These are phyloP conservation scores for Anisodus tanguticus DNA, from an alignment of 257 asterid species.

Conservation along the genomic window DNA sequence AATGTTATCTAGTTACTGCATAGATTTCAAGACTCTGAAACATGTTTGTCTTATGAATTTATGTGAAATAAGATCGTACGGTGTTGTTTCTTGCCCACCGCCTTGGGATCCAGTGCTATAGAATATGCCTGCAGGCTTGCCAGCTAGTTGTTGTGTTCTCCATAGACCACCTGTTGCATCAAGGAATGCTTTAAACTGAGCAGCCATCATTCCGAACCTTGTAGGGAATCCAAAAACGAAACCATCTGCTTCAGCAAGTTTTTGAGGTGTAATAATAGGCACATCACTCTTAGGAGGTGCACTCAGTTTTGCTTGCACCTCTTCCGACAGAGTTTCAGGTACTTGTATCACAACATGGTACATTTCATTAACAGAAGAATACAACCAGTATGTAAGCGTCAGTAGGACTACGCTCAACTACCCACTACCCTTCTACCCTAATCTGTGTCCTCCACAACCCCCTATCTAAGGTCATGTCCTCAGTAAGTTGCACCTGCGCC, in stretches of 20 bases:
- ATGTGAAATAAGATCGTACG: constrained; percentile 46
- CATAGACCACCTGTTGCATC: constrained; percentile 86
- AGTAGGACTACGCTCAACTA: too few species aligned
- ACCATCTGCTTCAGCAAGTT: constrained; percentile 80
- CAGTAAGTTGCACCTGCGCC: too few species aligned
- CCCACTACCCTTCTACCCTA: too few species aligned
- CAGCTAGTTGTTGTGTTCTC: constrained; percentile 85
- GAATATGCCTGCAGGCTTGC: constrained; percentile 90
- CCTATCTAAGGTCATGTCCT: too few species aligned
- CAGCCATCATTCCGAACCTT: constrained; percentile 87
- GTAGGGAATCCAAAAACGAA: constrained; percentile 81
- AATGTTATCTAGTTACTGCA: not conserved
- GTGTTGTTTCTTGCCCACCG: constrained; percentile 85
- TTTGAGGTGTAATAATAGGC: constrained; percentile 58
- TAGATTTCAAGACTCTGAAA: not conserved
- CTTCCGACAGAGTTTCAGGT: constrained; percentile 69
- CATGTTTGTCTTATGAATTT: not conserved
- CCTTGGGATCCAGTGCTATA: constrained; percentile 90
- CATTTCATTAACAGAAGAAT: not conserved
- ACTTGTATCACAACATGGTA: constrained; percentile 49
- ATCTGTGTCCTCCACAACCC: too few species aligned
- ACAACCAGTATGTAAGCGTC: constrained; percentile 19
- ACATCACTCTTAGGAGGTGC: constrained; percentile 81
- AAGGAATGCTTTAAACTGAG: constrained; percentile 83
- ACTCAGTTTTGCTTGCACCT: constrained; percentile 72